A percentile compares a stretch with the other conserved stretches of the same genome.
phyloP scores from a whole-genome alignment of 2,329 filamentous ascomycete species.

The Alternaria brassicae region DNA sequence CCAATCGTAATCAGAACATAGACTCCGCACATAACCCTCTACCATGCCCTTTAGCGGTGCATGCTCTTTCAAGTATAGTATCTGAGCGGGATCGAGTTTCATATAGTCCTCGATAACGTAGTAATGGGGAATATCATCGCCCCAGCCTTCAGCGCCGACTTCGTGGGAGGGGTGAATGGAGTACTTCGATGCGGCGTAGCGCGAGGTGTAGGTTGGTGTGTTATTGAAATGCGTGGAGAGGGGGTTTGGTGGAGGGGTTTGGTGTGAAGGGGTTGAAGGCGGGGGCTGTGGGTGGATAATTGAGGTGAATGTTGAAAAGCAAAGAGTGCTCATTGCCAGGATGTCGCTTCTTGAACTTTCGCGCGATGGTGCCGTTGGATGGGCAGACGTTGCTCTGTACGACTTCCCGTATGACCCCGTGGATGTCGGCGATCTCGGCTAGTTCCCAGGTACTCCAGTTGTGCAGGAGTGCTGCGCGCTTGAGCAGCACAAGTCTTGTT shows the following conservation, averaged over 20 bases:
- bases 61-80: conserved; percentile 64
- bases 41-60: conserved; percentile 65
- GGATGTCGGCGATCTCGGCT: conserved; percentile 66
- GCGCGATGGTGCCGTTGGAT: conserved; percentile 65
- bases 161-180: conserved; percentile 59
- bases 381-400: conserved; percentile 66
- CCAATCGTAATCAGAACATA: conserved; percentile 60
- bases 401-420: conserved; percentile 62
- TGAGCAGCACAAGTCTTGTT: conserved; percentile 55
- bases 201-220: conserved; percentile 42
- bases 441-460: conserved; percentile 65
- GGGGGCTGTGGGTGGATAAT: conserved; percentile 52
- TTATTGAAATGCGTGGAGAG: conserved; percentile 50
- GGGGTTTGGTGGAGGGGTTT: conserved; percentile 27
- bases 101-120: conserved; percentile 70
- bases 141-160: conserved; percentile 67
- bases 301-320: conserved; percentile 62
- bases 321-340: conserved; percentile 59
- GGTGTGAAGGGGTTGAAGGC: conserved; percentile 42
- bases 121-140: conserved; percentile 68
- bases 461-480: conserved; percentile 64
- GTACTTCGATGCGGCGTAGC: conserved; percentile 56
- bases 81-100: conserved; percentile 67
- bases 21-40: conserved; percentile 58
- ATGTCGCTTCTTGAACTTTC: conserved; percentile 64